Base-by-base conservation (phyloP, 176 grass and related monocot species). In the Thinopyrum elongatum region DNA sequence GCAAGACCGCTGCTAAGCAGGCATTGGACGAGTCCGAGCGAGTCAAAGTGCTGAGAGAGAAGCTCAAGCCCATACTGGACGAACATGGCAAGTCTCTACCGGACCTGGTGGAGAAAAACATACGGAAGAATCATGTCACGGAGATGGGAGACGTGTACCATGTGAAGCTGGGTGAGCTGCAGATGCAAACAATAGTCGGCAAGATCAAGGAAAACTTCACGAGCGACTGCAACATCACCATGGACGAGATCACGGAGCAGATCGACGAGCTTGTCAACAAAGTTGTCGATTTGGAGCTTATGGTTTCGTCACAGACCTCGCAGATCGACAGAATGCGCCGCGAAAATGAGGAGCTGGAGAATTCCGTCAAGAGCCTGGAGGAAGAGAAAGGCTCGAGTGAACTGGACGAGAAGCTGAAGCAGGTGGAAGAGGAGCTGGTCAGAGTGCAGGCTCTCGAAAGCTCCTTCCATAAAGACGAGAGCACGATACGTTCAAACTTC, bases 201-300 rank as follows among this genome's bases (percentile, higher is more conserved):
- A 98, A 92, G 91, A 89, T 98, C 79, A 95, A 86, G 86, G 84
- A 89, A 78, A 90, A 96, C 87, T 98, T 95, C 28, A 66, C 90
- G 79, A 94, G 67, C 25, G 91, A 90, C 39, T 87, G 79, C 31
- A 62, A 85, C 74, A 94, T 79, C 47, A 92, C 97, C 21, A 74
- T 91, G 75, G 88, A 85, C 17, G 97, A 98, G 73, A 80, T 98
- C 46, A 91, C 94, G 1, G 97, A 95, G 61, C 91, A 79, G 42
- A 94, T 96, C 14, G 92, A 98, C 31, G 97, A 95, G 39, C 70
- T 98, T 79, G 97, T 98, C 21, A 83, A 92, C 63, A 94, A 91
- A 71, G 94, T 98, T 38, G 89, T 95, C 8, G 82, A 86, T 16
- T 85, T 98, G 76, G 97, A 98, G 67, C 88, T 95, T n/a, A 95